A percentile compares a stretch with the other conserved stretches of the same genome.
Evolutionary conservation across 2,329 filamentous ascomycete species (phyloP).

Genomic region (Teratosphaeria gauchensis): DNA sequence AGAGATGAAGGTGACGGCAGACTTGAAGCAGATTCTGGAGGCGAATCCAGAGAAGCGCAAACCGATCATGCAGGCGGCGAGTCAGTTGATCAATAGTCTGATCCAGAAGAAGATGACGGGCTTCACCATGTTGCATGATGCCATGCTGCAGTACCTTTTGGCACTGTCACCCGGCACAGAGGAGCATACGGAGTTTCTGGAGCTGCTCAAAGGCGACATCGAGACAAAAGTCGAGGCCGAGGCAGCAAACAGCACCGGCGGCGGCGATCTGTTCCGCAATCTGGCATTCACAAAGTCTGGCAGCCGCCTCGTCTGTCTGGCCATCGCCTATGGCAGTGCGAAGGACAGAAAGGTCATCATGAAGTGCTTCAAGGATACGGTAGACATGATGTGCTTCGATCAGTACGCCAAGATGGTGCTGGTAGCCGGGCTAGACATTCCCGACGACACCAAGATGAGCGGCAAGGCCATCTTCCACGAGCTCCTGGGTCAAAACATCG

Average conservation of each 20-base stretch:
- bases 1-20: conserved; percentile 37
- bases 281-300: conserved; percentile 91
- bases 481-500: conserved; percentile 55
- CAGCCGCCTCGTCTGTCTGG: conserved; percentile 67
- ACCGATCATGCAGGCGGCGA: conserved; percentile 75
- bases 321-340: conserved; percentile 73
- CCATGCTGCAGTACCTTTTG: conserved; percentile 93
- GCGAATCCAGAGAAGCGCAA: conserved; percentile 74
- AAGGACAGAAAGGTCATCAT: conserved; percentile 90
- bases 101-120: conserved; percentile 94
- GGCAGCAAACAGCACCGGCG: conserved; percentile 25
- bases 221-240: conserved; percentile 38
- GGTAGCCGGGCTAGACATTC: conserved; percentile 76
- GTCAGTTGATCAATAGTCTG: conserved; percentile 80
- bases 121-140: conserved; percentile 96
- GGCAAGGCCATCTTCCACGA: conserved; percentile 81
- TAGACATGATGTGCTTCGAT: conserved; percentile 77
- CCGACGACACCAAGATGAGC: conserved; percentile 87
- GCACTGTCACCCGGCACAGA: conserved; percentile 67
- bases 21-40: conserved; percentile 66
- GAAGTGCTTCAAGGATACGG: conserved; percentile 80
- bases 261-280: conserved; percentile 85
- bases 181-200: conserved; percentile 78
- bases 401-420: conserved; percentile 69
- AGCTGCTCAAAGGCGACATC: conserved; percentile 85